Evolutionary conservation across 192 early-diverging fungal genomes (phyloP), one percentile per base, ranked within the genome.

Genomic region (Umbelopsis vinacea): DNA sequence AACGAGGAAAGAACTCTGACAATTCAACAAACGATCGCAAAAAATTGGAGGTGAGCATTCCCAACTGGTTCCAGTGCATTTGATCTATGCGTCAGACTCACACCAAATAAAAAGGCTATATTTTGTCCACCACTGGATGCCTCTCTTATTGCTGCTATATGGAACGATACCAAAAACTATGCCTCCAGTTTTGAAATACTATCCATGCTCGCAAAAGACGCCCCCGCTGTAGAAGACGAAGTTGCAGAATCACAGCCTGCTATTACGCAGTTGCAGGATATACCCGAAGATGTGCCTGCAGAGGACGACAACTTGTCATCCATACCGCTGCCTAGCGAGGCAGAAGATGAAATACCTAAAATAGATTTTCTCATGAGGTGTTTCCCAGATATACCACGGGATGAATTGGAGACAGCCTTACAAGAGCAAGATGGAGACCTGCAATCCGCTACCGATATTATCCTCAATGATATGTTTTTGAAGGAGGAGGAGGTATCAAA

Each of bases 71-170:
- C 48, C n/a, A 50, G 2, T n/a, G 1, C n/a, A 6, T 21, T 17
- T 21, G 48, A 50, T n/a, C 48, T 50, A 50, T 21, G 5, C n/a
- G 17, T n/a, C 48, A 50, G 19, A n/a, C 19, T n/a, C 48, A 50
- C 48, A 21, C 4, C 4, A 14, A 15, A 45, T 6, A 19, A 7
- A n/a, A 22, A 70, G 68, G 37, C 57, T 66, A 52, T 45, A 6
- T 74, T 79, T 48, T 79, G 72, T 60, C 73, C 77, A 4, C 69
- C 77, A 26, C 37, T 79, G 1, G 77, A 79, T 11, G 7, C 72
- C 14, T 69, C 69, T 15, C 66, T 79, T 40, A 38, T 79, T 66
- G 69, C 53, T 23, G 57, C 68, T 37, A 74, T 79, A 9, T 79
- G 77, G 77, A 55, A 29, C 19, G 77, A 74, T n/a, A 63, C 69